phyloP scores from a whole-genome alignment of 2,329 filamentous ascomycete genomes.

The Onygenales sp. region DNA sequence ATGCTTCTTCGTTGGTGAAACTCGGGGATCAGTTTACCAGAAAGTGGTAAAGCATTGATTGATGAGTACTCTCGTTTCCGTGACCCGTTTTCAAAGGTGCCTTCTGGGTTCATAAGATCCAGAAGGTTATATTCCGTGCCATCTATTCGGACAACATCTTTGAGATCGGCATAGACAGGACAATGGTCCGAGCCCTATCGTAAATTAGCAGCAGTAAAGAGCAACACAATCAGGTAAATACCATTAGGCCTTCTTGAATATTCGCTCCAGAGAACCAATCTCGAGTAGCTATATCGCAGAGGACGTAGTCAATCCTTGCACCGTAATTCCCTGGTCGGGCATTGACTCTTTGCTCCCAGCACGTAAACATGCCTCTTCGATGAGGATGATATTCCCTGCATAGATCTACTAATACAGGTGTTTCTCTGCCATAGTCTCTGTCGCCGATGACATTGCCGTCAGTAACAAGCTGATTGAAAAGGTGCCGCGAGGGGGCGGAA shows the following conservation, averaged over 20 bases:
- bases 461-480: constrained; percentile 79
- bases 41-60: constrained; percentile 62
- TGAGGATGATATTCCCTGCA: constrained; percentile 70
- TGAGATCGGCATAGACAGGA: constrained; percentile 72
- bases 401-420: constrained; percentile 70
- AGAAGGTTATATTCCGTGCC: constrained; percentile 45
- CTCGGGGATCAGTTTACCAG: constrained; percentile 75
- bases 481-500: constrained; percentile 58
- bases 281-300: constrained; percentile 71
- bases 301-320: constrained; percentile 83
- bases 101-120: constrained; percentile 70
- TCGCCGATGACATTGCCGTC: constrained; percentile 57
- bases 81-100: constrained; percentile 59
- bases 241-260: constrained; percentile 84
- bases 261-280: constrained; percentile 71
- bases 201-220: constrained; percentile 13
- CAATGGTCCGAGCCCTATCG: constrained; percentile 81
- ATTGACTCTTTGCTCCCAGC: constrained; percentile 92
- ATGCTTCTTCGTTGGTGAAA: constrained; percentile 80
- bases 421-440: constrained; percentile 59
- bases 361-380: constrained; percentile 89
- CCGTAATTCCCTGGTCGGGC: constrained; percentile 93
- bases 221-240: constrained; percentile 16
- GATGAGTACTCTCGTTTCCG: constrained; percentile 57
- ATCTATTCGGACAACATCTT: constrained; percentile 49